Percentiles rank a stretch among this genome's conserved stretches.
These are phyloP conservation scores for Aotearoamyces nothofagi DNA, from an alignment of 2,329 filamentous ascomycete genomes.

Conservation along the genomic window DNA sequence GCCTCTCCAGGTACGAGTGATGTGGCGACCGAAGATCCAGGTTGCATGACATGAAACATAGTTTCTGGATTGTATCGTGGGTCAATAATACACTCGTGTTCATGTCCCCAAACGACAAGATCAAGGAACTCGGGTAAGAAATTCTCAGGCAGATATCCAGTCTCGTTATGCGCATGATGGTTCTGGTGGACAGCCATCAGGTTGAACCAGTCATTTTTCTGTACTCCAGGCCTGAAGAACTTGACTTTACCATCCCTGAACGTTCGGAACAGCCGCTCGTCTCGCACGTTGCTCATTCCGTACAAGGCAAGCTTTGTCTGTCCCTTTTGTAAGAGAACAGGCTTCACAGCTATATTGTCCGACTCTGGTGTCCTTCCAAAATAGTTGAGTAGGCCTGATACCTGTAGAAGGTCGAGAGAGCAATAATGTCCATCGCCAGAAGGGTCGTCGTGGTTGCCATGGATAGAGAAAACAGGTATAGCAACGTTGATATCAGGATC, in stretches of 20 bases:
- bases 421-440: conserved; percentile 91
- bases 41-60: conserved; percentile 92
- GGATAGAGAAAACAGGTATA: conserved; percentile 95
- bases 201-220: conserved; percentile 90
- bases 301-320: conserved; percentile 85
- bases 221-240: conserved; percentile 71
- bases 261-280: conserved; percentile 86
- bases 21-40: conserved; percentile 89
- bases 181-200: conserved; percentile 93
- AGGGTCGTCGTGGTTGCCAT: conserved; percentile 96
- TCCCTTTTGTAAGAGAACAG: conserved; percentile 85
- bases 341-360: conserved; percentile 86
- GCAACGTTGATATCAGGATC: conserved; percentile 94
- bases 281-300: conserved; percentile 88
- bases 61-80: conserved; percentile 73
- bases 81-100: conserved; percentile 90
- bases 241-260: conserved; percentile 89
- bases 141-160: conserved; percentile 85
- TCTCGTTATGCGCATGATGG: conserved; percentile 80
- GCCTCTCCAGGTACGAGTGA: conserved; percentile 84
- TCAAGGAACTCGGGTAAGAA: conserved; percentile 87
- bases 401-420: conserved; percentile 79
- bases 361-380: conserved; percentile 84
- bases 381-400: conserved; percentile 87
- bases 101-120: conserved; percentile 90